Evolutionary conservation across 73 alveolate species (phyloP).

Genomic region (Paramecium pentaurelia): DNA sequence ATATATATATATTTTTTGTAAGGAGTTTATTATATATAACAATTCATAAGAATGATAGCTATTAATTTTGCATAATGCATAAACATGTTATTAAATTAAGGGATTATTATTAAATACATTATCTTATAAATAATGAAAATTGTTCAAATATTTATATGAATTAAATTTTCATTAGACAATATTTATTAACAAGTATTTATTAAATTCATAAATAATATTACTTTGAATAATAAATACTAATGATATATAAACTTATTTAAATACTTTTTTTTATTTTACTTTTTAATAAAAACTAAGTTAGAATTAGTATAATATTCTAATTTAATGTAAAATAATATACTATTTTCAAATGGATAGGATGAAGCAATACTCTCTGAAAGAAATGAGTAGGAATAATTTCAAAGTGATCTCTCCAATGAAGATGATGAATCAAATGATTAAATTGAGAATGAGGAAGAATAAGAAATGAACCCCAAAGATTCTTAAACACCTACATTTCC

Average conservation of each 20-base stretch:
- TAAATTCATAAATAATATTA: no score
- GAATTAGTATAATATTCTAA: not conserved
- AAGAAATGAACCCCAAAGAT: not conserved
- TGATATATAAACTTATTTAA: not conserved
- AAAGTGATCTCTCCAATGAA: not conserved
- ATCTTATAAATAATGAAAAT: no score
- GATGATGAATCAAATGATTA: not conserved
- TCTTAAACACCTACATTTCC: not conserved
- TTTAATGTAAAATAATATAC: not conserved
- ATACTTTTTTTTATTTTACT: no score
- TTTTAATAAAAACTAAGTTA: no score
- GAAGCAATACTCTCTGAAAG: slow-evolving; percentile 19
- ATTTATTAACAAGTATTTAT: no score
- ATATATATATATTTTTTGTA: not conserved
- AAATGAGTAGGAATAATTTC: not conserved
- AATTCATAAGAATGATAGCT: not conserved
- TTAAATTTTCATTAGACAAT: not conserved
- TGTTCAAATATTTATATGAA: not conserved
- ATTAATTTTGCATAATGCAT: no score
- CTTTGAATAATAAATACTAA: no score
- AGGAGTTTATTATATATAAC: not conserved
- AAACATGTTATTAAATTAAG: not conserved
- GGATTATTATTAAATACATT: no score
- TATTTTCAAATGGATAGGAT: not conserved
- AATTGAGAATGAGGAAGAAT: not conserved